A percentile compares a stretch with the other conserved stretches of the same genome.
These are phyloP conservation scores for Amanita brunnescens DNA, from an alignment of 768 basidiomycete species.

Conservation along the genomic window DNA sequence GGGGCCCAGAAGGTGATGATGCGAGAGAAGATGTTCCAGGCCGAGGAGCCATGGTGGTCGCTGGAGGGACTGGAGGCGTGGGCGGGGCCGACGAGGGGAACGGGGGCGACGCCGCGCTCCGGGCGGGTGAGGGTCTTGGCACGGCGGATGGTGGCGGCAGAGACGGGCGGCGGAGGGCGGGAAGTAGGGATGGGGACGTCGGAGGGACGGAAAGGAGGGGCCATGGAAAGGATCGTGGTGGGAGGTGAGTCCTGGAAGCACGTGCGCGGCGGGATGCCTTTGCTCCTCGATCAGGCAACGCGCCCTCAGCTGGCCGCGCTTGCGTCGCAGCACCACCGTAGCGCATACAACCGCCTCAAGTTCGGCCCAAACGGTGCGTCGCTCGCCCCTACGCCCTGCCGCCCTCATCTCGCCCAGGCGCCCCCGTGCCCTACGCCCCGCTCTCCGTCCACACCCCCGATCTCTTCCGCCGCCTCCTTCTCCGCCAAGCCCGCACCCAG, in stretches of 20 bases:
- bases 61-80: conserved; percentile 27
- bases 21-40: conserved; percentile 79
- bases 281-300: not conserved
- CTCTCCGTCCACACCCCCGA: conserved; percentile 56
- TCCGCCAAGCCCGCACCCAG: conserved; percentile 36
- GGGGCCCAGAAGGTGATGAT: conserved; percentile 91
- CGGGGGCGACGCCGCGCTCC: conserved; percentile 89
- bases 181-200: conserved; percentile 67
- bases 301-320: conserved; percentile 38
- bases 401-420: conserved; percentile 30
- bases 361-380: conserved; percentile 38
- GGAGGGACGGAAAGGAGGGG: conserved; percentile 48
- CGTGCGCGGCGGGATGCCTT: not conserved
- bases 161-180: conserved; percentile 42
- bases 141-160: conserved; percentile 61
- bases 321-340: conserved; percentile 67
- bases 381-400: not conserved
- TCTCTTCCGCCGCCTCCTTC: conserved; percentile 42
- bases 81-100: conserved; percentile 84
- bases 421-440: conserved; percentile 49
- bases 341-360: conserved; percentile 64
- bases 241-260: conserved; percentile 10
- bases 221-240: conserved; percentile 20
- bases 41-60: conserved; percentile 37
- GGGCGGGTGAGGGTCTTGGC: conserved; percentile 96